These are phyloP conservation scores for Eucalyptus rudis DNA, from an alignment of 345 rosid genomes.

Conservation along the genomic window DNA sequence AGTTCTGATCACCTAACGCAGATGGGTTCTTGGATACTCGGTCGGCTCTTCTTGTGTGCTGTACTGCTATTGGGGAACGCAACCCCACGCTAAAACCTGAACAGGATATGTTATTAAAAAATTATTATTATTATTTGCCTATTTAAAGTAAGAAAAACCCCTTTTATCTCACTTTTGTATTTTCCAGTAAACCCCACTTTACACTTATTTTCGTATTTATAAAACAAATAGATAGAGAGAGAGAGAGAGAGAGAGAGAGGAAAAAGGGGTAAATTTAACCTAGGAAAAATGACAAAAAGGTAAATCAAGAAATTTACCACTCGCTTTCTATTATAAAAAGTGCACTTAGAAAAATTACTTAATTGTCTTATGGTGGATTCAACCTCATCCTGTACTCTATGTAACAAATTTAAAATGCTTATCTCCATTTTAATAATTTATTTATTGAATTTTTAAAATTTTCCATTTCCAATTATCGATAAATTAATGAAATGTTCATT, in stretches of 20 bases:
- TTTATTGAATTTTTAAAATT: not conserved
- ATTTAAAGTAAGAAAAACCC: not conserved
- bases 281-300: not conserved
- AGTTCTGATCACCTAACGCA: not conserved
- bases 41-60: not conserved
- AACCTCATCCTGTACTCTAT: not conserved
- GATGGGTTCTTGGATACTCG: not conserved
- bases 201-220: not conserved
- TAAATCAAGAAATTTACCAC: not conserved
- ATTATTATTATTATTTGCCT: not conserved
- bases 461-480: not conserved
- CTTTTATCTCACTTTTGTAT: not conserved
- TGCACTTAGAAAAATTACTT: not conserved
- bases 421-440: not conserved
- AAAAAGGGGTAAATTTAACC: not conserved
- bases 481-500: not conserved
- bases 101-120: not conserved
- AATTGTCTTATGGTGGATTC: not conserved
- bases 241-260: too few relatives aligned
- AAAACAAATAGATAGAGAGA: not conserved
- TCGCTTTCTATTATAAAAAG: not conserved
- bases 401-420: not conserved
- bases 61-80: not conserved
- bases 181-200: not conserved
- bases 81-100: not conserved